Evolutionary conservation across 2,329 filamentous ascomycete genomes (phyloP), one percentile per base, ranked within the genome.

Genomic region (Helicocarpus griseus): DNA sequence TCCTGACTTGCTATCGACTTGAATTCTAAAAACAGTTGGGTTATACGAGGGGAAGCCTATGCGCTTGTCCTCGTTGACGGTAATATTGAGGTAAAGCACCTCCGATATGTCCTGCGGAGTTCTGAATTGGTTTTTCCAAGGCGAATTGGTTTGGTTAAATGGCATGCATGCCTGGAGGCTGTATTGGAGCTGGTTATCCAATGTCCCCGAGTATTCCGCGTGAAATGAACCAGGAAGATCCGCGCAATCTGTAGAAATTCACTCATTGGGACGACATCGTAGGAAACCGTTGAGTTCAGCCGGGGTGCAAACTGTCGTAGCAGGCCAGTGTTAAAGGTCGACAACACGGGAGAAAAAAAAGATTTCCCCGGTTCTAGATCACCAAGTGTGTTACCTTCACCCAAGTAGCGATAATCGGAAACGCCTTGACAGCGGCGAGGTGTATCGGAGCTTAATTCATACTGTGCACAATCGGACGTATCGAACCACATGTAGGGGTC

Each of bases 1-100:
- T 26, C 49, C 49, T 13, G 49, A 39, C 6, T 40, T 51, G n/a
- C 21, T 66, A 26, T 59, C 53, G 17, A 66, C 43, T 1, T 54
- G 61, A 13, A 66, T 49, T 26, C 29, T 45, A 17, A 45, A 45
- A 31, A 45, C 41, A 45, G 41, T 45, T 45, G 41, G 41, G n/a
- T n/a, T n/a, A 45, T 29, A 2, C 24, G 5, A 5, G 2, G 2
- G 38, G 8, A 22, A 22, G 17, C 11, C 28, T 45, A 6, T 11
- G 1, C 2, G 11, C 14, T 9, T 41, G 1, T 41, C 39, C 7
- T n/a, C 17, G 22, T 11, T 29, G 11, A 44, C 17, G 41, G 22
- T 24, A 9, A 44, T 44, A 24, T 17, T 44, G 24, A 44, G 41
- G 29, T 45, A 29, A 4, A 45, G 26, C 8, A 31, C 26, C n/a